Conservation (phyloP, 148 eudicot genomes). For the Vaccinium corymbosum region DNA sequence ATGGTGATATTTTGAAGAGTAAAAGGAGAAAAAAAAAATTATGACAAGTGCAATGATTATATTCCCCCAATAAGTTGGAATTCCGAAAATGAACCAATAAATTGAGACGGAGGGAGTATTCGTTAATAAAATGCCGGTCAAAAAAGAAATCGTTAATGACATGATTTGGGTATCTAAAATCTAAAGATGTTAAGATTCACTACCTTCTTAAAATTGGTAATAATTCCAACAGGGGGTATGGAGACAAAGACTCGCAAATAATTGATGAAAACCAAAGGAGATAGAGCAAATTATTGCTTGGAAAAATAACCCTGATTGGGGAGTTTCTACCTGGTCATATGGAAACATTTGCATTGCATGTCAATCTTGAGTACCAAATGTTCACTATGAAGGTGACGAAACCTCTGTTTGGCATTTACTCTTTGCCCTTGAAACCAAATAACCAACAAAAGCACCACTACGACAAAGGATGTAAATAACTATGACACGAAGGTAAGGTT, state of each 20-base stretch:
- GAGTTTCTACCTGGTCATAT: not conserved
- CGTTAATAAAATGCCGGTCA: no score
- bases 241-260: not conserved
- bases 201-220: not conserved
- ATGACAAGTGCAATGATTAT: no score
- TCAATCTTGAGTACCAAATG: not conserved
- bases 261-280: not conserved
- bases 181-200: not conserved
- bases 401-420: not conserved
- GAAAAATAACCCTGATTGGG: not conserved
- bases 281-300: not conserved
- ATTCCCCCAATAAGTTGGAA: no score
- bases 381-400: not conserved
- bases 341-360: not conserved
- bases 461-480: not conserved
- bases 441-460: not conserved
- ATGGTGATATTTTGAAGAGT: no score
- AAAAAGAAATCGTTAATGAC: not conserved
- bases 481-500: not conserved
- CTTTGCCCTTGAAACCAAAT: not conserved
- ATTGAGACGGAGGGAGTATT: no score
- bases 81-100: no score
- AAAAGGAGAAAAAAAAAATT: no score
- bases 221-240: not conserved
- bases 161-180: not conserved